Evolutionary conservation across 2,329 filamentous ascomycete species (phyloP), one percentile per base, ranked within the genome.

Genomic region (Xylariaceae sp.): DNA sequence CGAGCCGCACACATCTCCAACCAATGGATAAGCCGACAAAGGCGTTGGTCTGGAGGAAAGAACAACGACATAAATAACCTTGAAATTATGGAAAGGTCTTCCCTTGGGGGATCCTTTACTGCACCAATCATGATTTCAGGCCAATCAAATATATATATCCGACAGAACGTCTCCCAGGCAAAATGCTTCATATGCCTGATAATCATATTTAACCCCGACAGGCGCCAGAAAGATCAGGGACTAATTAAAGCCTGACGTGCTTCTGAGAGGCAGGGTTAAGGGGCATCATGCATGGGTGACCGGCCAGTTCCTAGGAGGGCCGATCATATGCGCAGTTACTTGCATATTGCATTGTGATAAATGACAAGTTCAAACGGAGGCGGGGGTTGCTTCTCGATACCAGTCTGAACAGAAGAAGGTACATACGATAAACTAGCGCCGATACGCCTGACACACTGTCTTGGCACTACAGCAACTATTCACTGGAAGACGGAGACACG

Each of bases 21-120:
- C 45, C 45, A 47, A 47, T 47, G 31, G 45, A 45, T 47, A 45
- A 43, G 45, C 19, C 27, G 34, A 42, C 34, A 39, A 47, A 38
- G 45, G 38, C 30, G 29, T 12, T 34, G 34, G 31, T 38, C 45
- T 27, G 45, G 45, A 38, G 36, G 36, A 47, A 45, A 40, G 41
- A 47, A 42, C 38, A 47, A n/a, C n/a, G n/a, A n/a, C n/a, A n/a
- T n/a, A n/a, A n/a, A 45, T 44, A 47, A 40, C 23, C 32, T 41
- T 33, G 34, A 38, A 36, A 44, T 44, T 35, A 41, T 40, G 43
- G 43, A 34, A 24, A 11, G 11, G 13, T 13, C 13, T 13, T 24
- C 6, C 7, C 7, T 24, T 24, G 11, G 21, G 21, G n/a, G n/a
- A n/a, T n/a, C n/a, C n/a, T n/a, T n/a, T n/a, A n/a, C n/a, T n/a